Conservation (phyloP, 139 green algal species). For the Tetradesmus lagerheimii region DNA sequence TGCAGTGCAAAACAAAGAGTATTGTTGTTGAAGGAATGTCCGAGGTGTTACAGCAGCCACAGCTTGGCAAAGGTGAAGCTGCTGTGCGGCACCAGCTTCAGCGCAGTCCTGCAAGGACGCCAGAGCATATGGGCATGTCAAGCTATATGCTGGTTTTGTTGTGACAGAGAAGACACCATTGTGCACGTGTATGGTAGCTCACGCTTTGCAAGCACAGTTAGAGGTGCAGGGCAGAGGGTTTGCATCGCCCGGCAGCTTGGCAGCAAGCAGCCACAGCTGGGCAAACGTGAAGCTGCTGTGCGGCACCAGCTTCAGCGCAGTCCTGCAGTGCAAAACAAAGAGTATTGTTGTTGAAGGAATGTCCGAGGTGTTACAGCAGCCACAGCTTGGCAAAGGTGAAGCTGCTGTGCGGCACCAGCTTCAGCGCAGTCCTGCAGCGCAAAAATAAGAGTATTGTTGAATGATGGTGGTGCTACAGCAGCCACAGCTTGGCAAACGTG, state of each 20-base stretch:
- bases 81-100: conserved; percentile 88
- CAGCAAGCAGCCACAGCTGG: conserved; percentile 97
- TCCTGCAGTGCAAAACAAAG: conserved; percentile 19
- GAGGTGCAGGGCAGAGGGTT: too few relatives aligned
- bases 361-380: background rate
- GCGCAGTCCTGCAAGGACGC: too few relatives aligned
- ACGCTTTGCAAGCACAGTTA: too few relatives aligned
- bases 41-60: too few relatives aligned
- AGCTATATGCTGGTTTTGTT: too few relatives aligned
- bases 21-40: too few relatives aligned
- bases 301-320: conserved; percentile 91
- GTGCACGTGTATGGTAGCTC: too few relatives aligned
- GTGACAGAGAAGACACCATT: too few relatives aligned
- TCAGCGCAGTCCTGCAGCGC: conserved; percentile 71
- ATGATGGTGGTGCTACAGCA: too few relatives aligned
- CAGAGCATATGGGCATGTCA: too few relatives aligned
- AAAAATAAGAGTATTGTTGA: too few relatives aligned
- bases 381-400: background rate
- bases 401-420: conserved; percentile 82
- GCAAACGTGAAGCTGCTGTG: conserved; percentile 95
- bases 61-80: background rate
- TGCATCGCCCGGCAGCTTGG: conserved; percentile 87
- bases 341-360: background rate
- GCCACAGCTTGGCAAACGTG: too few relatives aligned
- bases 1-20: background rate